Percentiles rank a stretch among this genome's conserved stretches.
phyloP scores from a whole-genome alignment of 352 stramenopile species.

The Phytophthora nicotianae region DNA sequence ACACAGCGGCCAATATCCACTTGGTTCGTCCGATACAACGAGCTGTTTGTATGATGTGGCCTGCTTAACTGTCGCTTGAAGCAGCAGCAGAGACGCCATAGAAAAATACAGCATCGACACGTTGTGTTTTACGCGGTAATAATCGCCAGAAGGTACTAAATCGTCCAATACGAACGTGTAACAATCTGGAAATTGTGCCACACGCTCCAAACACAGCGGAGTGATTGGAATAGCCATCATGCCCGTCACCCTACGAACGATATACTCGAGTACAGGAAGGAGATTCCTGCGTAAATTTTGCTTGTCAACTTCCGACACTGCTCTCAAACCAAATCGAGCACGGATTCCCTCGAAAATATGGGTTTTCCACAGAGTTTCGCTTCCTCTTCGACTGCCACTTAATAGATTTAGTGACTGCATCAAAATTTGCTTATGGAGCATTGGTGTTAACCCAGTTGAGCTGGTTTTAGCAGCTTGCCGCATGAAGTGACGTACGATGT shows the following conservation, averaged over 20 bases:
- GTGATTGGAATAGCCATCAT: constrained; percentile 73
- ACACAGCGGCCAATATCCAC: constrained; percentile 89
- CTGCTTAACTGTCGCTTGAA: constrained; percentile 78
- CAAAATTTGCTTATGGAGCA: constrained; percentile 55
- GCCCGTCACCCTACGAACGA: constrained; percentile 52
- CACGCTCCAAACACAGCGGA: constrained; percentile 38
- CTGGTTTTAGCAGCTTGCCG: constrained; percentile 41
- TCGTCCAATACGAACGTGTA: constrained; percentile 86
- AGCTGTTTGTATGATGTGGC: constrained; percentile 82
- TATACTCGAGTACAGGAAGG: constrained; percentile 49
- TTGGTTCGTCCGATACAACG: constrained; percentile 63
- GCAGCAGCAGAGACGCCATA: constrained; percentile 81
- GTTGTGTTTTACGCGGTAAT: constrained; percentile 84
- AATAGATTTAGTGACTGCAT: constrained; percentile 73
- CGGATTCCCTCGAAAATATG: constrained; percentile 82
- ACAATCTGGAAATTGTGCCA: constrained; percentile 58
- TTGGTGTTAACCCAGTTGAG: constrained; percentile 47
- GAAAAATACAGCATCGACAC: constrained; percentile 88
- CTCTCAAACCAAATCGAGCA: constrained; percentile 65
- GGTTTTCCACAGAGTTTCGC: constrained; percentile 72
- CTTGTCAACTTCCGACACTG: constrained; percentile 78
- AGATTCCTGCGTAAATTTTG: constrained; percentile 72
- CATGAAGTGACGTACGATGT: constrained; percentile 81
- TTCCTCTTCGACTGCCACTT: constrained; percentile 57
- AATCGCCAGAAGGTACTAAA: constrained; percentile 36